phyloP scores from a whole-genome alignment of 139 green algal species.

The Coelastrella sp. region DNA sequence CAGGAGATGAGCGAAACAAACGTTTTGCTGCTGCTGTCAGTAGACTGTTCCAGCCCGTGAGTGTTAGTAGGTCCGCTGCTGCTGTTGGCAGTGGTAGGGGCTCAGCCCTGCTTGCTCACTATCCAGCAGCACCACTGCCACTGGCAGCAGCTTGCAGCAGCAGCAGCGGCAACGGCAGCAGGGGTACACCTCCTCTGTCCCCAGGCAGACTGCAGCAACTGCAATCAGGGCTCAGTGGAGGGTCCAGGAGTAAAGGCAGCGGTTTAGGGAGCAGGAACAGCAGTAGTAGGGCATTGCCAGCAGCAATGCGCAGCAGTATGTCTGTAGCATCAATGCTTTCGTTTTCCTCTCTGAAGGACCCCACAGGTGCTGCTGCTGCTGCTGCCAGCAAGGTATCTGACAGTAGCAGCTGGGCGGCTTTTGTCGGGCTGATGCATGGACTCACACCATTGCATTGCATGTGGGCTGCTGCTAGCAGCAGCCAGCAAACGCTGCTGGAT shows the following conservation, averaged over 20 bases:
- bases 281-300: background rate
- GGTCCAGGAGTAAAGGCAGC: background rate
- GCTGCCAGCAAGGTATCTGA: background rate
- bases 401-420: slow-evolving; percentile 44
- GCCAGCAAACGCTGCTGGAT: slow-evolving; percentile 57
- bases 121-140: slow-evolving; percentile 21
- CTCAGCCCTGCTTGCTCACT: slow-evolving; percentile 42
- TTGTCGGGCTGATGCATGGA: slow-evolving; percentile 53
- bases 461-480: slow-evolving; percentile 51
- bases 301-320: slow-evolving; percentile 51
- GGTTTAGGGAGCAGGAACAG: slow-evolving; percentile 4
- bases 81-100: background rate
- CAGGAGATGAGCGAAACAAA: background rate
- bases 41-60: slow-evolving; percentile 42
- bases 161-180: background rate
- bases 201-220: slow-evolving; percentile 33
- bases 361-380: background rate
- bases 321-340: slow-evolving; percentile 50
- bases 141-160: slow-evolving; percentile 12
- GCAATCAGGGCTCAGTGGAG: too few relatives aligned
- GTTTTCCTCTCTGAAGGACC: slow-evolving; percentile 45
- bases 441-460: slow-evolving; percentile 52
- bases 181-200: background rate
- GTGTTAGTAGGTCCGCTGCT: slow-evolving; percentile 18
- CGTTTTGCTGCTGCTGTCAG: slow-evolving; percentile 47